Percentiles rank a stretch among this genome's conserved stretches.
phyloP scores from a whole-genome alignment of 2,329 filamentous ascomycete genomes.

The Monosporascus sp. region DNA sequence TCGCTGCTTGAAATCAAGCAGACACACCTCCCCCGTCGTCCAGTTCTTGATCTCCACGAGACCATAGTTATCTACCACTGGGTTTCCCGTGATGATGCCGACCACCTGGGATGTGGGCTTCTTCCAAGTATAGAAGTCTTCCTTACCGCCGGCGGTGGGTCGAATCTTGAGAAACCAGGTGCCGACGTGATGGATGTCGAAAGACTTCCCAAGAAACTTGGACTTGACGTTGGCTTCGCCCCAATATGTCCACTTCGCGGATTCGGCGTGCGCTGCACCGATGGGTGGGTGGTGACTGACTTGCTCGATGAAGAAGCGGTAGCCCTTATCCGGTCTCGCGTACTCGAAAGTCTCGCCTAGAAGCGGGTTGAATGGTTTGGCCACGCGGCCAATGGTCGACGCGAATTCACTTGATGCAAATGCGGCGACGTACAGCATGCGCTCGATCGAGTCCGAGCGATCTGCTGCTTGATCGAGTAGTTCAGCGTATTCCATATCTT shows the following conservation, averaged over 20 bases:
- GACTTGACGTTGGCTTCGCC: constrained; percentile 93
- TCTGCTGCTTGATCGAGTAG: constrained; percentile 85
- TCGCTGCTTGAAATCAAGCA: constrained; percentile 87
- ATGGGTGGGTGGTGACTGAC: constrained; percentile 96
- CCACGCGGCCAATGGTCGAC: constrained; percentile 92
- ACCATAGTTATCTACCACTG: constrained; percentile 96
- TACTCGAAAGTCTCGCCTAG: constrained; percentile 97
- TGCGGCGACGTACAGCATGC: constrained; percentile 88
- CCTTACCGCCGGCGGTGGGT: constrained; percentile 67
- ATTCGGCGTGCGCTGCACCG: constrained; percentile 88
- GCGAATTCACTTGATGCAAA: constrained; percentile 97
- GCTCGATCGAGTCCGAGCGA: constrained; percentile 79
- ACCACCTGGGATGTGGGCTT: constrained; percentile 98
- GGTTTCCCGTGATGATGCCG: constrained; percentile 95
- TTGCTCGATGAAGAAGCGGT: constrained; percentile 97
- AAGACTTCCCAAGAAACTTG: constrained; percentile 96
- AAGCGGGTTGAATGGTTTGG: constrained; percentile 96
- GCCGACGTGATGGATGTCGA: constrained; percentile 92
- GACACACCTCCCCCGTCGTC: constrained; percentile 87
- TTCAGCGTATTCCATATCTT: constrained; percentile 97
- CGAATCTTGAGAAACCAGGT: constrained; percentile 93
- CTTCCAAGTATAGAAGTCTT: constrained; percentile 96
- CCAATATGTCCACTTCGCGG: constrained; percentile 93
- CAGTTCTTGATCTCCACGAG: constrained; percentile 97
- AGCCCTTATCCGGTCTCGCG: constrained; percentile 90